phyloP scores from a whole-genome alignment of 139 green algal genomes.

The Eudorina sp. region DNA sequence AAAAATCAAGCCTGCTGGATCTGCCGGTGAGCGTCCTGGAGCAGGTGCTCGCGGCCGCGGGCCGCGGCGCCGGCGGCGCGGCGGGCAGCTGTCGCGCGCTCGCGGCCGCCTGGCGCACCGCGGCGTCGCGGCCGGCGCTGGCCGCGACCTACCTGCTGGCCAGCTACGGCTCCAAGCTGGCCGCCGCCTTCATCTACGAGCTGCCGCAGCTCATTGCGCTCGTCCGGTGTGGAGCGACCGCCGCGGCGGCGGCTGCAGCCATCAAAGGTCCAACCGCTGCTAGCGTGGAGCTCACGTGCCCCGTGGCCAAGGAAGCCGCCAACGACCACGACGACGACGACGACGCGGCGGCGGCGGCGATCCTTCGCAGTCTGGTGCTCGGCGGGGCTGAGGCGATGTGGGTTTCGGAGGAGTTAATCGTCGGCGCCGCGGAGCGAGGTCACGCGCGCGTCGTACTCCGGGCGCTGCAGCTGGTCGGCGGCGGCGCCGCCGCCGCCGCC shows the following conservation, averaged over 20 bases:
- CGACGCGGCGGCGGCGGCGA: neutral
- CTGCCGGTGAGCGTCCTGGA: neutral
- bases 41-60: neutral
- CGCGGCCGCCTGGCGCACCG: neutral
- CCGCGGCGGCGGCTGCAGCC: neutral
- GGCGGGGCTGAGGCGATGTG: neutral
- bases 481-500: neutral
- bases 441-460: neutral
- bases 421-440: neutral
- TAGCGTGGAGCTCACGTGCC: too few species aligned
- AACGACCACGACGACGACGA: neutral
- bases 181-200: neutral
- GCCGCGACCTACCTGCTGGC: neutral
- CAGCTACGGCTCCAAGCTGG: neutral
- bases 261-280: too few species aligned
- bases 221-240: neutral
- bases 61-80: slow-evolving; percentile 1
- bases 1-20: neutral
- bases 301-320: too few species aligned
- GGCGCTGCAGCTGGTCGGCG: neutral
- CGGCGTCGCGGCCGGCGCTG: neutral
- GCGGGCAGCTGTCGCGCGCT: slow-evolving; percentile 2
- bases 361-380: neutral
- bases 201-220: neutral
- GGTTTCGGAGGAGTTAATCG: neutral